Percentiles rank a stretch among this genome's conserved stretches.
Evolutionary conservation across 2,329 filamentous ascomycete genomes (phyloP).

Genomic region (Orbilia blumenaviensis): DNA sequence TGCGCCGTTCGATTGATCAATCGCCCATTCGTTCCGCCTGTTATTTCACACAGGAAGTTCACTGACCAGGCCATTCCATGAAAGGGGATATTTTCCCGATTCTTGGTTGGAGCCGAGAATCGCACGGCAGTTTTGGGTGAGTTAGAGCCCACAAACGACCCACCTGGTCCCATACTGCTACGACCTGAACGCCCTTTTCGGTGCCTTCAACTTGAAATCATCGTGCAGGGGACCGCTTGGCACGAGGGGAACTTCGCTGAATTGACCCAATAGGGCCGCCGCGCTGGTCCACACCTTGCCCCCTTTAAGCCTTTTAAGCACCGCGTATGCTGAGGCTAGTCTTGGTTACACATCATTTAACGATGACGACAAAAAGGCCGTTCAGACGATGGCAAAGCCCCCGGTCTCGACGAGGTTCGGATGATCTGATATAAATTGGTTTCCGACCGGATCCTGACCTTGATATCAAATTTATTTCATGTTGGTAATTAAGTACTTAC

Average conservation of each 20-base stretch:
- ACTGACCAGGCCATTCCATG: background rate
- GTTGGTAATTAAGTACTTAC: too few relatives aligned
- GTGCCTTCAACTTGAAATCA: slow-evolving; percentile 37
- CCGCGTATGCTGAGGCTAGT: slow-evolving; percentile 20
- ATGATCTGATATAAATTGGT: slow-evolving; percentile 9
- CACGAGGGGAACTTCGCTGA: slow-evolving; percentile 15
- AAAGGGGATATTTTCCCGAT: slow-evolving; percentile 14
- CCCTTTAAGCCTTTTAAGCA: slow-evolving; percentile 31
- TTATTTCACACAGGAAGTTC: slow-evolving; percentile 8
- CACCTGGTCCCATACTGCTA: background rate
- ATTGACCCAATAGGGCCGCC: slow-evolving; percentile 25
- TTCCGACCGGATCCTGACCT: background rate
- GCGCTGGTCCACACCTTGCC: slow-evolving; percentile 5
- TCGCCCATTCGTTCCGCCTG: background rate
- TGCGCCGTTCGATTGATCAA: background rate
- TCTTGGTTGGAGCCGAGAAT: slow-evolving; percentile 20
- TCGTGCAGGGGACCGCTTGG: slow-evolving; percentile 27
- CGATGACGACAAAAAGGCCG: slow-evolving; percentile 21
- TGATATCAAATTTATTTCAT: too few relatives aligned
- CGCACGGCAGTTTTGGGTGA: slow-evolving; percentile 34
- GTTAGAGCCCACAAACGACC: background rate
- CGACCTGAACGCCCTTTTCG: slow-evolving; percentile 28
- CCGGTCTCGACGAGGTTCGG: background rate
- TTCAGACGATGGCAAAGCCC: slow-evolving; percentile 3
- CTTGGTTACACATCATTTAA: slow-evolving; percentile 37